Base-by-base conservation (phyloP, 306 rosid genomes). In the Cyamopsis tetragonoloba region DNA sequence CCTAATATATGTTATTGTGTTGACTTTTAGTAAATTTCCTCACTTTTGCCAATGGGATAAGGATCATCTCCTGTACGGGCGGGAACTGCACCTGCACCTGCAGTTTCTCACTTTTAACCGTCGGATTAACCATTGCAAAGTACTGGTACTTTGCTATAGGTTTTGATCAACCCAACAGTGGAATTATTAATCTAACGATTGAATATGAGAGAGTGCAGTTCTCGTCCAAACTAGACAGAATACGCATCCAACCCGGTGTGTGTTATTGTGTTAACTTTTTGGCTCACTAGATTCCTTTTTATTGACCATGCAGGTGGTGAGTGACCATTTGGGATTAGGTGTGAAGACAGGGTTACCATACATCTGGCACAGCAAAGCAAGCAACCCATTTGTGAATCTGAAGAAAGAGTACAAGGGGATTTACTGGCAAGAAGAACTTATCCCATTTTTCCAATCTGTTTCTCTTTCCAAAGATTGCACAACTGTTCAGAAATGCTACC, bases 291-390 rank as follows among this genome's bases (percentile, higher is more conserved):
- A 46, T 13, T 34, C n/a, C 2, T 32, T 5, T 4, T 51, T 6
- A n/a, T 59, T 53, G 62, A 56, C 22, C 4, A 50, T 82, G 63
- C 39, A 91, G 97, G 95, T 91, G 12, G 77, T 91, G 24, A 84
- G 90, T 69, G 95, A 91, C 23, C 97, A 91, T 68, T 73, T 91
- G 47, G 95, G 97, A 31, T 55, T 71, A 5, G 97, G 97, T 63
- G 90, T 91, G 55, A 91, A 91, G 81, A 91, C 97, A 24, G 97
- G 97, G 2, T 61, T 91, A 69, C 97, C 97, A 14, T 91, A 91
- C 81, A 79, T 91, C 28, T 91, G 90, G 89, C 97, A 91, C 77
- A 91, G 87, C 90, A 91, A 91, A 69, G 97, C 95, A 2, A 91
- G 97, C 88, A 82, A 82, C 55, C 90, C 95, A 27, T 91, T 91